Evolutionary conservation across 352 stramenopile genomes (phyloP), one percentile per base, ranked within the genome.

Genomic region (Phytopythium kandeliae): DNA sequence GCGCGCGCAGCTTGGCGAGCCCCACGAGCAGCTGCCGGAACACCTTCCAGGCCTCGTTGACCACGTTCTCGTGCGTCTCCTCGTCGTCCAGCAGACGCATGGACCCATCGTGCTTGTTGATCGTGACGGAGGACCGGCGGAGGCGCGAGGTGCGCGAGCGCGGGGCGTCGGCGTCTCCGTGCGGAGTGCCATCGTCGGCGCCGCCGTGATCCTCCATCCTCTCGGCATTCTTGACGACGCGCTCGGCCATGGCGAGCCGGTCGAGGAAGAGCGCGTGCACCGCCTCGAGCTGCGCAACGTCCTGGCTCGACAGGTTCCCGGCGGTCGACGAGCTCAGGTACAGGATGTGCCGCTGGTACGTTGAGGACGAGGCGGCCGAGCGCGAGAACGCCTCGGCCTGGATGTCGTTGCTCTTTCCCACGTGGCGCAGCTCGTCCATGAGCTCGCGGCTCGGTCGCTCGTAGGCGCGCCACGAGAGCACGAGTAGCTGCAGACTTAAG

Each of bases 11-110:
- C 17, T 69, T 65, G 15, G 74, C 67, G 36, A 86, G 88, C n/a
- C 66, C 72, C 0, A 81, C 63, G 41, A 90, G 62, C 36, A 89
- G 67, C 50, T 87, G 78, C 1, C 77, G 78, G n/a, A 92, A 81
- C 28, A 76, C 70, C 40, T 79, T 86, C 78, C 78, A 89, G 42
- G 71, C 78, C 60, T 87, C 78, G 38, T 85, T 76, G 28, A 87
- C 75, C 37, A 74, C 51, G 51, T 38, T 57, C 24, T 69, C 63
- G 24, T 60, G 60, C 9, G 62, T 43, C 33, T 80, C 62, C 1
- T 67, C 51, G 16, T 80, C 62, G 17, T 87, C 63, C 19, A 67
- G 61, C 12, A 83, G 51, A 13, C 58, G 47, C 26, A 69, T 15
- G 7, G 61, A 55, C 2, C 45, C 65, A 10, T 65, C 59, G 13